Base-by-base conservation (phyloP, 2,329 filamentous ascomycete species). In the Sporothrix curviconia region DNA sequence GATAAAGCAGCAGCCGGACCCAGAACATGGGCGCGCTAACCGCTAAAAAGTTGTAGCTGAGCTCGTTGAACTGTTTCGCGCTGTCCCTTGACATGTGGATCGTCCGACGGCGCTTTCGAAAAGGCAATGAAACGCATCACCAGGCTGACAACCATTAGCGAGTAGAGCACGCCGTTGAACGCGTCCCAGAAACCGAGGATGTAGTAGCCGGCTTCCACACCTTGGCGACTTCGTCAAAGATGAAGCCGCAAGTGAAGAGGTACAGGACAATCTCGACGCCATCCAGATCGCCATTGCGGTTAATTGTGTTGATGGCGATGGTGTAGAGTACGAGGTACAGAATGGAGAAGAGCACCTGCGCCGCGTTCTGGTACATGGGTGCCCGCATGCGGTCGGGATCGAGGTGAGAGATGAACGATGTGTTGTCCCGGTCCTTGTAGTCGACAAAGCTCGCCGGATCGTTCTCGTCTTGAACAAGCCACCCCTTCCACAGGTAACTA, bases 121-220 rank as follows among this genome's bases (percentile, higher is more conserved):
- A 96, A 76, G 2, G 91, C 92, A 49, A 95, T 78, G 64, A 95
- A 81, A 34, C 94, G 87, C 37, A 92, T 75, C 42, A 89, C 74
- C 62, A 99, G 86, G 3, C 90, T 95, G 3, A 89, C 81, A 0
- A 84, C 82, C 34, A 99, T 77, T 1, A 97, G 77, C 0, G 81
- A 72, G 71, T 99, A 99, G 0, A 99, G 78, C 0, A 86, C 79
- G 25, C 82, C 81, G 71, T 99, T 99, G 77, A 99, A 96, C 24
- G 89, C 89, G 66, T 96, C 96, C 94, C 94, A 97, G 71, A 99
- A 99, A 19, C 90, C 87, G 56, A 99, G 79, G 67, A 97, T 97
- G 66, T 87, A 88, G 61, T 88, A 83, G 9, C 94, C 94, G 14
- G 96, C 89, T 99, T 99, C 83, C 90, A 96, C 64, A 96, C 82